Conservation (phyloP, 805 yeast species). For the Zygotorulaspora florentina region DNA sequence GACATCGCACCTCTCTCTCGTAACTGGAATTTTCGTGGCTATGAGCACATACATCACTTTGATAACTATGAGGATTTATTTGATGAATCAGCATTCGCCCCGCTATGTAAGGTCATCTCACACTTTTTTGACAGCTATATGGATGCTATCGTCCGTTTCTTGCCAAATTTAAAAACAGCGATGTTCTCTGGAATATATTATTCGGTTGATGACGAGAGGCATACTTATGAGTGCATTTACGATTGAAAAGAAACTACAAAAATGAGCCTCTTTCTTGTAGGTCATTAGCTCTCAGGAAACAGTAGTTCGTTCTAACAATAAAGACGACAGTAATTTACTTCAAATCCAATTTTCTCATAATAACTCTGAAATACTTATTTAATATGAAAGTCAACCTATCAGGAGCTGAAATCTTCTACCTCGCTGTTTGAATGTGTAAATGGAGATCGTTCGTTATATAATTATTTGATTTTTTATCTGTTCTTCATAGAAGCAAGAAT, state of each 20-base stretch:
- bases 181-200: slow-evolving; percentile 44
- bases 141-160: slow-evolving; percentile 29
- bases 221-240: slow-evolving; percentile 23
- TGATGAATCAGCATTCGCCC: slow-evolving; percentile 42
- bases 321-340: too few species aligned
- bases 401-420: too few species aligned
- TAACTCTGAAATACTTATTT: too few species aligned
- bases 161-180: slow-evolving; percentile 37
- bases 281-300: neutral
- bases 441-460: too few species aligned
- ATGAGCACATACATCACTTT: slow-evolving; percentile 40
- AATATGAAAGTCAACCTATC: too few species aligned
- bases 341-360: too few species aligned
- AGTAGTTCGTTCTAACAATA: neutral
- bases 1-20: slow-evolving; percentile 33
- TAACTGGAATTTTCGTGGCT: slow-evolving; percentile 50
- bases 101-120: slow-evolving; percentile 39
- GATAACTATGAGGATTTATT: slow-evolving; percentile 40
- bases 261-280: neutral
- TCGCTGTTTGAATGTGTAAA: too few species aligned
- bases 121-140: slow-evolving; percentile 48
- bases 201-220: slow-evolving; percentile 18
- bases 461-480: too few species aligned
- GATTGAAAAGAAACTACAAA: slow-evolving; percentile 15
- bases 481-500: too few species aligned